Base-by-base conservation (phyloP, 177 flowering plant genomes). In the Vitis hybrid region DNA sequence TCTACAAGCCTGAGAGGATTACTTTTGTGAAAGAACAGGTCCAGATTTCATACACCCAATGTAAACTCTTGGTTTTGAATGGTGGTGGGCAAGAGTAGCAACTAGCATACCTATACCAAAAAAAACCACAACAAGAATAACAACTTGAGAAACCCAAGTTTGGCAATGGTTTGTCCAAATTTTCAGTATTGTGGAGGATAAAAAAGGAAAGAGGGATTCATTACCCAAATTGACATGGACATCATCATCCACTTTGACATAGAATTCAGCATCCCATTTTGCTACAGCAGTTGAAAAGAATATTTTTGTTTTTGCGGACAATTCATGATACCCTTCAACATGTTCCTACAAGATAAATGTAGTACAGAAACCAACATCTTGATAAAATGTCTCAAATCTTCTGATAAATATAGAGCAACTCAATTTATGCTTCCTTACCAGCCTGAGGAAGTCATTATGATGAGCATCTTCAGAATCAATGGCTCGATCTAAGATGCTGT, bases 1-100 rank as follows among this genome's bases (percentile, higher is more conserved):
- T 14, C 59, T 19, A 52, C 65, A 67, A 64, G 70, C n/a, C 46
- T 18, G 24, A 62, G 55, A 68, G 69, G 30, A 52, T 81, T 96
- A 96, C 99, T 87, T 93, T 64, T 83, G 89, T 58, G 94, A 60
- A 74, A 96, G 97, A 79, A 96, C 98, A 50, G 98, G 99, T 75
- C 99, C 99, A 74, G 98, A 93, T 79, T 93, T 96, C 99, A 96
- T 96, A 73, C 99, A 93, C 19, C 99, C 99, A 56, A 96, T 86
- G 76, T 96, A 96, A 32, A 92, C 84, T 76, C 98, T 85, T n/a
- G 97, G 94, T 75, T 96, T 96, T 59, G 97, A 79, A 32, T 91
- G 89, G 71, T 96, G 92, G 52, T 84, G 94, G 30, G 92, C 87
- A 70, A 96, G 95, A 67, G 93, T 92, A 52, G 91, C 78, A 46